Base-by-base conservation (phyloP, 495 filamentous ascomycete species). In the Penicillium subrubescens region DNA sequence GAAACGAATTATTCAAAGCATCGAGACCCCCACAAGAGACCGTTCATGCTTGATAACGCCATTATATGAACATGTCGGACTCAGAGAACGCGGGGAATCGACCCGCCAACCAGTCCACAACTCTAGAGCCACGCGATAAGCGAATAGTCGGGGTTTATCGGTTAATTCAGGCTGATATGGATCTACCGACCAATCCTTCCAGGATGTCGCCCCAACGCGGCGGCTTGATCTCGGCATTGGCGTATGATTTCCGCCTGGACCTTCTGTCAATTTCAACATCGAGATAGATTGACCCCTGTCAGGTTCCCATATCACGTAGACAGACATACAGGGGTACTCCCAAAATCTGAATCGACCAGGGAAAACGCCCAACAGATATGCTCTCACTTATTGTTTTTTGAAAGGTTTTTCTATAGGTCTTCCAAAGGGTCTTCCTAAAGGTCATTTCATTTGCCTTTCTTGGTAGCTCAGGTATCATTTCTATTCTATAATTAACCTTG, bases 181-280 rank as follows among this genome's bases (percentile, higher is more conserved):
- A 48, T 21, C 44, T 48, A 48, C 44, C 11, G 43, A 48, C 44
- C 25, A 12, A n/a, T 12, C 44, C 44, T 48, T 48, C 44, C 44
- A 4, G 44, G 21, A 4, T 48, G 12, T 48, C 8, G 43, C 11
- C 12, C 44, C 27, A 21, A 52, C 4, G 25, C 8, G 48, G 48
- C 48, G 48, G 25, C 21, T 48, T 14, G 48, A 31, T 31, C 21
- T 4, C 44, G 58, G 29, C 17, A n/a, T 33, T 61, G 59, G 61
- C 37, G 54, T 31, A 19, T 17, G 56, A 33, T 43, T 54, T 48
- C 66, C 69, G 66, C 61, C 48, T 71, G 69, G 69, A 71, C 69
- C 69, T 71, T 71, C 69, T 54, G 53, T 46, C 52, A 60, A 63
- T 56, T 62, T 62, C 62, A 63, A 55, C 23, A n/a, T 31, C 53